phyloP scores from a whole-genome alignment of 352 stramenopile species.

The Phytophthora sansomeana region DNA sequence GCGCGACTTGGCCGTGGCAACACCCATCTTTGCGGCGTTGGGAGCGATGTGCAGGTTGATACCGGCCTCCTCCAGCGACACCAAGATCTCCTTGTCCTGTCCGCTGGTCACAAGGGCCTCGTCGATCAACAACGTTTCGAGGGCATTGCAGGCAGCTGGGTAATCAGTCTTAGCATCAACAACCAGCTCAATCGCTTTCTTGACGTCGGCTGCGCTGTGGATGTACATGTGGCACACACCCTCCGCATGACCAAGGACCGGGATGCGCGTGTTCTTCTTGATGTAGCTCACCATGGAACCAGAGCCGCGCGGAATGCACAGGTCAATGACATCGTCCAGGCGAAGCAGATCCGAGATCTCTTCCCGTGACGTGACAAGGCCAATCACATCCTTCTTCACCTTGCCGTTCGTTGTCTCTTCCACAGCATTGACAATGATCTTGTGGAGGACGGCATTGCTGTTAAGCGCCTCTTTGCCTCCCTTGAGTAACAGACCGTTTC shows the following conservation, averaged over 20 bases:
- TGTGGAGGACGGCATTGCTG: constrained; percentile 93
- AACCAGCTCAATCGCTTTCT: constrained; percentile 90
- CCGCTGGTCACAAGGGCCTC: constrained; percentile 80
- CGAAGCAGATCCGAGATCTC: constrained; percentile 94
- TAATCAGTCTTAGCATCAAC: constrained; percentile 99
- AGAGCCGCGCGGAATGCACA: constrained; percentile 98
- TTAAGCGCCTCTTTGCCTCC: constrained; percentile 95
- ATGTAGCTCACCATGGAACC: constrained; percentile 97
- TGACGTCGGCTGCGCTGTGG: constrained; percentile 88
- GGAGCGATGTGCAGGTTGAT: constrained; percentile 95
- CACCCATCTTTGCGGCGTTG: constrained; percentile 76
- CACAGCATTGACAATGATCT: constrained; percentile 95
- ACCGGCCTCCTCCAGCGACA: constrained; percentile 86
- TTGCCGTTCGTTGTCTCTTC: constrained; percentile 86
- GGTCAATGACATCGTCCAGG: constrained; percentile 97
- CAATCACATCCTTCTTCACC: constrained; percentile 95
- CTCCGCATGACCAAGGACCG: constrained; percentile 98
- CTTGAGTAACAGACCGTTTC: constrained; percentile 98
- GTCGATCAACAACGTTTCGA: constrained; percentile 97
- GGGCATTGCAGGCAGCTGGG: constrained; percentile 97
- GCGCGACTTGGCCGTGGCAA: constrained; percentile 73
- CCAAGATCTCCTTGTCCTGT: constrained; percentile 81
- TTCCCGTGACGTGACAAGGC: constrained; percentile 94
- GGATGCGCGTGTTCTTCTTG: constrained; percentile 97
- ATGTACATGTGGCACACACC: constrained; percentile 99